Evolutionary conservation across 768 basidiomycete species (phyloP).

Genomic region (button mushroom (Agaricus bisporus)): DNA sequence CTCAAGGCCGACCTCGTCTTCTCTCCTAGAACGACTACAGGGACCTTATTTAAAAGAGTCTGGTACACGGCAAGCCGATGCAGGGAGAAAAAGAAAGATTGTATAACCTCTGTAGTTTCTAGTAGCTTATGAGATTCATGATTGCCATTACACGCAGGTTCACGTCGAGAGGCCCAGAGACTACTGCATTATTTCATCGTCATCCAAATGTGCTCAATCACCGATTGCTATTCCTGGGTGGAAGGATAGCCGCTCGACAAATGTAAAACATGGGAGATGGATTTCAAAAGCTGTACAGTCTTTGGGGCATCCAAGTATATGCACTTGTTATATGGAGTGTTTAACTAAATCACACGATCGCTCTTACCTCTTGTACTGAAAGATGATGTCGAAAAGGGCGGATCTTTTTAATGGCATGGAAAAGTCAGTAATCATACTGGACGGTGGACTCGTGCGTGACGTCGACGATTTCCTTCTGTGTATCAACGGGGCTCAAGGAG

Average conservation of each 20-base stretch:
- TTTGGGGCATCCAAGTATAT: too few species aligned
- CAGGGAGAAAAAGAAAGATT: constrained; percentile 7
- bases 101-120: not conserved
- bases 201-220: too few species aligned
- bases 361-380: not conserved
- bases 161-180: too few species aligned
- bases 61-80: not conserved
- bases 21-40: constrained; percentile 14
- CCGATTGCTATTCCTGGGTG: too few species aligned
- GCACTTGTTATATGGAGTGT: too few species aligned
- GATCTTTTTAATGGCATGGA: constrained; percentile 1
- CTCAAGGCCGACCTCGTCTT: constrained; percentile 1
- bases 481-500: not conserved
- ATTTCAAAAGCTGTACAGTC: too few species aligned
- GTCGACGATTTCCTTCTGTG: not conserved
- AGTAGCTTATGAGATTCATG: not conserved
- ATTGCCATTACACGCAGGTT: not conserved
- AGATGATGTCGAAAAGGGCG: not conserved
- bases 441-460: constrained; percentile 41
- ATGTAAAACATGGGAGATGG: too few species aligned
- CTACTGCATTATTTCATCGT: too few species aligned
- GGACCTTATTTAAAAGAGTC: not conserved
- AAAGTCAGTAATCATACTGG: constrained; percentile 22
- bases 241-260: too few species aligned
- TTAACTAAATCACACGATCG: too few species aligned